Percentiles rank a stretch among this genome's conserved stretches.
Conservation (phyloP, 768 basidiomycete genomes). For the Lactarius evosmus region DNA sequence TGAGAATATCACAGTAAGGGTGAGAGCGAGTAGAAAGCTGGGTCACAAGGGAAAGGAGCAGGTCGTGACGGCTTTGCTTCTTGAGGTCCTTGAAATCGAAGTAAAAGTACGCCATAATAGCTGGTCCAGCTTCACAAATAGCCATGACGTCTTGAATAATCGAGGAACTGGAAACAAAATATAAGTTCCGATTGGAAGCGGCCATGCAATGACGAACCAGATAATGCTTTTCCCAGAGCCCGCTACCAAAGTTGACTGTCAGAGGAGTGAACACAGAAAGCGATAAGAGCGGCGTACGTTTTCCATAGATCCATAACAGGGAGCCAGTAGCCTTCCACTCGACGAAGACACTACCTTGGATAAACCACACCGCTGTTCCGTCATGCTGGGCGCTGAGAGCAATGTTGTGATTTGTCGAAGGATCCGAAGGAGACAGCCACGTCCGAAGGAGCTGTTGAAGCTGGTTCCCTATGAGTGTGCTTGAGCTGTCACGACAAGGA, state of each 20-base stretch:
- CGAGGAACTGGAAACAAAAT: no score
- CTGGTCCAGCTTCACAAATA: no score
- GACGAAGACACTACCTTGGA: neutral
- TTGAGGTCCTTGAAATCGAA: no score
- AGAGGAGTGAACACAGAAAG: neutral
- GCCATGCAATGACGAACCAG: neutral
- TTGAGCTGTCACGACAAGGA: no score
- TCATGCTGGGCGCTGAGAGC: neutral
- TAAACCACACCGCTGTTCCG: neutral
- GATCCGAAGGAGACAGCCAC: neutral
- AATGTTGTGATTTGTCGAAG: neutral
- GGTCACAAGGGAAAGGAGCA: no score
- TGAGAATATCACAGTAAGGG: no score
- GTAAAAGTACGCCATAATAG: no score
- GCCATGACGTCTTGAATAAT: no score
- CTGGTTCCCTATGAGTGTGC: neutral
- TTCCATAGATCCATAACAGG: conserved; percentile 1
- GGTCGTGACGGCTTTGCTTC: no score
- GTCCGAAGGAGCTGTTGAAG: neutral
- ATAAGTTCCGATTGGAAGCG: no score
- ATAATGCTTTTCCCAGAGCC: conserved; percentile 4
- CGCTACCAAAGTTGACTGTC: neutral
- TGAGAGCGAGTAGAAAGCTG: no score
- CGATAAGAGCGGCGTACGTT: neutral
- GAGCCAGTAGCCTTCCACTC: conserved; percentile 1